A percentile compares a stretch with the other conserved stretches of the same genome.
Conservation (phyloP, 257 asterid species). For the Solanum okadae region DNA sequence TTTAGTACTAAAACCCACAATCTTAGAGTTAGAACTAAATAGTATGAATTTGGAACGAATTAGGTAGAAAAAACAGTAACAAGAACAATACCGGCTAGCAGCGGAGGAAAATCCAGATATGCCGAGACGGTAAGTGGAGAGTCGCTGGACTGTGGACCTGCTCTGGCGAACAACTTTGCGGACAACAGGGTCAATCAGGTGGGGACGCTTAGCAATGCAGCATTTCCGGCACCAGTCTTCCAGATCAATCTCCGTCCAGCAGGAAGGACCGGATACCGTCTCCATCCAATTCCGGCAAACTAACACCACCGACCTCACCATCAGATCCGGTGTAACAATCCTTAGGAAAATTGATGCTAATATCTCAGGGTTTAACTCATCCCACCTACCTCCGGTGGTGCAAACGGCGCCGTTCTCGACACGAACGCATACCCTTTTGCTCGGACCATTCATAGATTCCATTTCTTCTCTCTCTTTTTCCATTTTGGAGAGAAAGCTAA, state of each 20-base stretch:
- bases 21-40: neutral
- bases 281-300: constrained; percentile 13
- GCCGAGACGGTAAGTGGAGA: constrained; percentile 4
- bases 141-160: neutral
- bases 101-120: neutral
- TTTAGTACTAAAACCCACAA: neutral
- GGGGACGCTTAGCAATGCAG: neutral
- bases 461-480: neutral
- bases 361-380: neutral
- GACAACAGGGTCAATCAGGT: neutral
- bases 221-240: constrained; percentile 9
- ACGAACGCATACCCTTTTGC: neutral
- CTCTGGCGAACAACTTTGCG: constrained; percentile 9
- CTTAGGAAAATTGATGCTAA: neutral
- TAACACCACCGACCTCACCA: neutral
- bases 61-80: neutral
- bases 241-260: constrained; percentile 13
- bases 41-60: neutral
- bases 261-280: constrained; percentile 4
- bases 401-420: neutral
- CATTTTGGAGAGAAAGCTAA: neutral
- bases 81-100: constrained; percentile 5
- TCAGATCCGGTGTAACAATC: neutral
- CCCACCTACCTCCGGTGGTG: neutral
- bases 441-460: neutral